A percentile compares a stretch with the other conserved stretches of the same genome.
Evolutionary conservation across 257 asterid genomes (phyloP).

Genomic region (Nicotiana tabacum): DNA sequence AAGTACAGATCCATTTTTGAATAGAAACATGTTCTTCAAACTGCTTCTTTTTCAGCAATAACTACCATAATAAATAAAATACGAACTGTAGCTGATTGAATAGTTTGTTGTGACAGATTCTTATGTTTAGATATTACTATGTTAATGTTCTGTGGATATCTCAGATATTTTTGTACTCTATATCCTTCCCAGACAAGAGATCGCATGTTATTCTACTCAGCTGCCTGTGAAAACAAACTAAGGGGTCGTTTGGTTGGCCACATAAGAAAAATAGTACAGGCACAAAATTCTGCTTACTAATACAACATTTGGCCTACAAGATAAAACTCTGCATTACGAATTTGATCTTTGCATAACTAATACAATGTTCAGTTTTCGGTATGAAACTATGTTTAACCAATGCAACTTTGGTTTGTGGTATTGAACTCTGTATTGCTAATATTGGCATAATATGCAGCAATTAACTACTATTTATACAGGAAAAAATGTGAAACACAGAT

Average conservation of each 20-base stretch:
- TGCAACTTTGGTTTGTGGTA: not conserved
- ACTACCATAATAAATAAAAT: not conserved
- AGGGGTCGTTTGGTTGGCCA: constrained; percentile 11
- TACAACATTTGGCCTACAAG: too few relatives aligned
- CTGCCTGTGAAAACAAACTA: not conserved
- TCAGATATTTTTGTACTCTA: not conserved
- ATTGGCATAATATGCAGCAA: not conserved
- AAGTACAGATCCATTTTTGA: not conserved
- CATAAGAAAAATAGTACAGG: not conserved
- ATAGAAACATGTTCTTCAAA: not conserved
- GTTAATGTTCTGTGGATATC: too few relatives aligned
- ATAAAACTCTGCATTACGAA: too few relatives aligned
- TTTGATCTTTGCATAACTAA: too few relatives aligned
- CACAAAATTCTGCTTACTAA: not conserved
- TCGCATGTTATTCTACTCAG: not conserved
- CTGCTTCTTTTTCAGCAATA: not conserved
- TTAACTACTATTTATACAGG: not conserved
- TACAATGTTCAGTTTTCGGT: too few relatives aligned
- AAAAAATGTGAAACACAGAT: not conserved
- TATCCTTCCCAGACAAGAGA: not conserved
- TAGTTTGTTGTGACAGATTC: not conserved
- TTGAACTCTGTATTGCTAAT: not conserved
- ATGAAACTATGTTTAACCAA: not conserved
- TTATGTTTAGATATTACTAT: not conserved
- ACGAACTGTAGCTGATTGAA: constrained; percentile 9